Percentiles rank a stretch among this genome's conserved stretches.
Conservation (phyloP, 805 yeast genomes). For the Metschnikowia gruessii region DNA sequence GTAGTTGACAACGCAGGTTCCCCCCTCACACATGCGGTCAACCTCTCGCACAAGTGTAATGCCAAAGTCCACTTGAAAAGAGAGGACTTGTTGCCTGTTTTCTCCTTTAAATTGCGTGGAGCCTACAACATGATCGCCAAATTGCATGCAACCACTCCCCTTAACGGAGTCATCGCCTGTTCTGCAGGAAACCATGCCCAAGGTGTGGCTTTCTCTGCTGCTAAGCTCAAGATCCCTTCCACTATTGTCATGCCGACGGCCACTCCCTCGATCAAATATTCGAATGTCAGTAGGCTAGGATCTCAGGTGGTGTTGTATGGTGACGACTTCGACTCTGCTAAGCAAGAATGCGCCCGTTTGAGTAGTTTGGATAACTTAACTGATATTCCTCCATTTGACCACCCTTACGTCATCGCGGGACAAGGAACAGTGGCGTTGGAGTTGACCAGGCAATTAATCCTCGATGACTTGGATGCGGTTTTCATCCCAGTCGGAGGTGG, state of each 20-base stretch:
- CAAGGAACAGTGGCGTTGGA: constrained; percentile 98
- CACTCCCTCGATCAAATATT: constrained; percentile 91
- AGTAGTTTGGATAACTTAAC: constrained; percentile 69
- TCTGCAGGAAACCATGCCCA: constrained; percentile 99
- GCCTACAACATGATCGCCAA: constrained; percentile 97
- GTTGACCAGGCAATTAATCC: constrained; percentile 78
- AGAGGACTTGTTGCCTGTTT: constrained; percentile 92
- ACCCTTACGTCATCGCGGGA: constrained; percentile 97
- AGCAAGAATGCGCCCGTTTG: constrained; percentile 78
- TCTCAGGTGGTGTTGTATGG: constrained; percentile 92
- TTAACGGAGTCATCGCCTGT: constrained; percentile 93
- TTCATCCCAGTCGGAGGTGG: constrained; percentile 98
- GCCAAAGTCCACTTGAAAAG: constrained; percentile 78
- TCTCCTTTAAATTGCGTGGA: constrained; percentile 94
- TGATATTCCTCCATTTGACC: constrained; percentile 97
- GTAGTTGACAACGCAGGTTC: constrained; percentile 77
- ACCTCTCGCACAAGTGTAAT: constrained; percentile 70
- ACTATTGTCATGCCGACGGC: constrained; percentile 98
- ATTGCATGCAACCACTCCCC: constrained; percentile 55
- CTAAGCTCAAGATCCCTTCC: constrained; percentile 80
- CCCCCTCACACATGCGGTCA: constrained; percentile 73
- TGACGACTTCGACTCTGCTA: constrained; percentile 94
- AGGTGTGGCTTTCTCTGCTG: constrained; percentile 94
- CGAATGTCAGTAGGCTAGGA: constrained; percentile 89
- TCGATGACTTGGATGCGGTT: constrained; percentile 75